Percentiles rank a stretch among this genome's conserved stretches.
Conservation (phyloP, 176 grass and related monocot genomes). For the Cenchrus americanus region DNA sequence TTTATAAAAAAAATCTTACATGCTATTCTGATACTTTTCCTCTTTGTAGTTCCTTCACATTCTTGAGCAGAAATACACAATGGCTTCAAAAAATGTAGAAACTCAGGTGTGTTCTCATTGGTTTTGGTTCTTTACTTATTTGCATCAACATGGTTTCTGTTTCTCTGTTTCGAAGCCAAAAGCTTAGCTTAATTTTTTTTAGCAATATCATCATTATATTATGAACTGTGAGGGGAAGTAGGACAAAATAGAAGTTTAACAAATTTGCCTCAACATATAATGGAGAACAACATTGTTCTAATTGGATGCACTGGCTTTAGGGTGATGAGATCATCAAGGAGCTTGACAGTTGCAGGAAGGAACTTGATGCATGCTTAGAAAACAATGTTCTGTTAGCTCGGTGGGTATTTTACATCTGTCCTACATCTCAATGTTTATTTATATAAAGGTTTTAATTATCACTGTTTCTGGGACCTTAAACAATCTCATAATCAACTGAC, state of each 20-base stretch:
- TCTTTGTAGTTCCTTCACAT: conserved; percentile 66
- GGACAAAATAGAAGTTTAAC: conserved; percentile 13
- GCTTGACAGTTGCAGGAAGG: conserved; percentile 54
- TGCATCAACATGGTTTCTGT: not conserved
- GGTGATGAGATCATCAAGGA: conserved; percentile 51
- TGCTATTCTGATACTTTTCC: conserved; percentile 38
- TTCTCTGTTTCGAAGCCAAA: conserved; percentile 18
- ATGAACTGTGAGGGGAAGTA: not conserved
- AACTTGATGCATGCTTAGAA: conserved; percentile 57
- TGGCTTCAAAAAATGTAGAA: conserved; percentile 32
- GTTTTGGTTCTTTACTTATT: conserved; percentile 29
- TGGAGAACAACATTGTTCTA: conserved; percentile 20
- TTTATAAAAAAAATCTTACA: not conserved
- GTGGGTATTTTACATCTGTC: conserved; percentile 41
- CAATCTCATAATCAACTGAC: conserved; percentile 18
- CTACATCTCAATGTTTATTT: conserved; percentile 20
- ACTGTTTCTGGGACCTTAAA: conserved; percentile 31
- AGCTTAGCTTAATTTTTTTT: not conserved
- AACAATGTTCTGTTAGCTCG: conserved; percentile 59
- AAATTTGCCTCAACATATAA: conserved; percentile 33
- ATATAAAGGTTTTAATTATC: not conserved
- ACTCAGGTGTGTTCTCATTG: conserved; percentile 47
- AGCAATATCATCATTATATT: conserved; percentile 28
- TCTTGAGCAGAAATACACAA: conserved; percentile 60
- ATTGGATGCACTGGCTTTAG: conserved; percentile 43